Base-by-base conservation (phyloP, 1,284 basidiomycete species). In the Rhodotorula glutinis region DNA sequence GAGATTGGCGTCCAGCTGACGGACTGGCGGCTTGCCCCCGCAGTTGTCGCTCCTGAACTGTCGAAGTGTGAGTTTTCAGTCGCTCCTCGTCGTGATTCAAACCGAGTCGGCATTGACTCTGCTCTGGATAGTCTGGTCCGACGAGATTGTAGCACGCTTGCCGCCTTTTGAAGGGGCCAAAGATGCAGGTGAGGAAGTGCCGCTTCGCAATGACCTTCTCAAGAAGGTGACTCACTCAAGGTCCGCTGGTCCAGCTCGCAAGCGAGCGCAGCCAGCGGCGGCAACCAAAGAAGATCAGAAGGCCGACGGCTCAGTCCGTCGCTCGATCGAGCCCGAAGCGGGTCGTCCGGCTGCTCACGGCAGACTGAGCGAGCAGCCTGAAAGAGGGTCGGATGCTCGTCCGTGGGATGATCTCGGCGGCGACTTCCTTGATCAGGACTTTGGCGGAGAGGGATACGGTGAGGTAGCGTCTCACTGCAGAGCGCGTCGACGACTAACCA, bases 81-180 rank as follows among this genome's bases (percentile, higher is more conserved):
- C 33, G 11, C 51, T 53, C 21, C 44, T 41, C 27, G 29, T 19
- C 33, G 33, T 5, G 11, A 38, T 38, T 11, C 7, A 5, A 5
- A 38, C 33, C 33, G 5, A 5, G 33, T 7, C 33, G 5, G 5
- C 5, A 11, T 38, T 38, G 33, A 38, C 33, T n/a, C 33, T 38
- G 33, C 33, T 5, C 5, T 38, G 5, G 5, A 2, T 38, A 70
- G 69, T 71, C 63, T 71, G 63, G 65, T 67, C 52, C 23, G 38
- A 44, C 10, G 49, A n/a, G 0, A 44, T 71, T 16, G 19, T 47
- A 1, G 56, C 38, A 14, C 59, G 55, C 40, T 25, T 65, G 53
- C 17, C 41, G 0, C 60, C 62, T 2, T 68, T 64, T 38, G 65
- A 58, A 7, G 66, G 63, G 23, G 62, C 56, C 25, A 69, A 57